Conservation (phyloP, 2,329 filamentous ascomycete genomes). For the Botrytis tulipae region DNA sequence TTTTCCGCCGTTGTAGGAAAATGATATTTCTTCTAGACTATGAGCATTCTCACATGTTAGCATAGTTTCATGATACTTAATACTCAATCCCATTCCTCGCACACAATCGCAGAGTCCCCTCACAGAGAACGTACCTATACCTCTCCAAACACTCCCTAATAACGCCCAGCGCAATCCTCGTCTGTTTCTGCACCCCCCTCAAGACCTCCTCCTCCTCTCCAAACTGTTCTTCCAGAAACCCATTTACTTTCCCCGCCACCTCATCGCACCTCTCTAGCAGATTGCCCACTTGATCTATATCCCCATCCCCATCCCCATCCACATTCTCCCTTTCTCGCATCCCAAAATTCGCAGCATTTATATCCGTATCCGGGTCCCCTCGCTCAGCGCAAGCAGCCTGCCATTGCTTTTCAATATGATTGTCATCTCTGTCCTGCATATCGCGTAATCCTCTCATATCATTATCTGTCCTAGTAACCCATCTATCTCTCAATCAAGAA, state of each 20-base stretch:
- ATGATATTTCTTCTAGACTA: conserved; percentile 74
- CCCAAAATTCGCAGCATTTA: neutral
- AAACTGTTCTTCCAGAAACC: conserved; percentile 34
- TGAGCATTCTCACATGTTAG: neutral
- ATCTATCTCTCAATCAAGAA: neutral
- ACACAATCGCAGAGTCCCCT: neutral
- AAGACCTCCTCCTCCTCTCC: conserved; percentile 29
- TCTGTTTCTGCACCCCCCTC: conserved; percentile 64
- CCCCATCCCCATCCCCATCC: neutral
- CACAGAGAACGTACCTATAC: conserved; percentile 59
- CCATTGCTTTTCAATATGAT: conserved; percentile 14
- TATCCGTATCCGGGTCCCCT: neutral
- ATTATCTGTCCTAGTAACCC: neutral
- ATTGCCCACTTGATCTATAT: neutral
- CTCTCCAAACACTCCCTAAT: conserved; percentile 71
- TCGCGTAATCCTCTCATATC: neutral
- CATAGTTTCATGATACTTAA: neutral
- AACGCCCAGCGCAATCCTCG: conserved; percentile 67
- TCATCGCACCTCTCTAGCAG: conserved; percentile 28
- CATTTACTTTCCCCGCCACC: conserved; percentile 32
- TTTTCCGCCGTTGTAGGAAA: conserved; percentile 97
- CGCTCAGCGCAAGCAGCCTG: conserved; percentile 9
- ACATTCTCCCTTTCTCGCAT: neutral
- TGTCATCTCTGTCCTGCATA: conserved; percentile 6
- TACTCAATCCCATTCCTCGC: conserved; percentile 3